Conservation (phyloP, 441 rosid genomes). For the Populus hybrid region DNA sequence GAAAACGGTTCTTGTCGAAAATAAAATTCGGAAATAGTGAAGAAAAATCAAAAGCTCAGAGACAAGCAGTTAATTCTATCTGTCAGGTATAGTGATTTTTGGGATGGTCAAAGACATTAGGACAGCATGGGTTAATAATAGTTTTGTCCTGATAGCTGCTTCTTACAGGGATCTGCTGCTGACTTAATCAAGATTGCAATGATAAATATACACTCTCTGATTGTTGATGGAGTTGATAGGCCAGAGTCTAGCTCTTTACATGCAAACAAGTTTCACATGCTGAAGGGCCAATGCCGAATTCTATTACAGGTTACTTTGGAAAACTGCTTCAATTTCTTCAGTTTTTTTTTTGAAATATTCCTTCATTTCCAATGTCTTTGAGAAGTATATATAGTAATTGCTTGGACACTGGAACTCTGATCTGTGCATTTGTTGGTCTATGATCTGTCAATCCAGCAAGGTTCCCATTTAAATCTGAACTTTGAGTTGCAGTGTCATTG, state of each 20-base stretch:
- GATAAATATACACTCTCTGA: conserved; percentile 62
- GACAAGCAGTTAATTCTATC: conserved; percentile 98
- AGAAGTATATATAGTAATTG: not conserved
- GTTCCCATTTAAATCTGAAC: not conserved
- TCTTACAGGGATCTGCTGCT: conserved; percentile 83
- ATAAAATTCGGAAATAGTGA: conserved; percentile 78
- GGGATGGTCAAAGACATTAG: not conserved
- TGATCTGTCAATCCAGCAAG: not conserved
- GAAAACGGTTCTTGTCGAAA: conserved; percentile 93
- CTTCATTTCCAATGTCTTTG: not conserved
- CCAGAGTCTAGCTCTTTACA: not conserved
- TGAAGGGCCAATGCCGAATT: conserved; percentile 75
- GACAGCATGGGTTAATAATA: not conserved
- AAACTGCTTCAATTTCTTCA: not conserved
- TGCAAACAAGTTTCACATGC: conserved; percentile 18
- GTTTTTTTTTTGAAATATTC: not conserved
- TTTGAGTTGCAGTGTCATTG: conserved; percentile 1
- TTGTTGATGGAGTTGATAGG: conserved; percentile 42
- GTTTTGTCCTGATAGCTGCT: conserved; percentile 21
- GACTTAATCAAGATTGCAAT: conserved; percentile 96
- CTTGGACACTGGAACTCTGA: not conserved
- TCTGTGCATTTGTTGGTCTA: not conserved
- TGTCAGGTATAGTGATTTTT: conserved; percentile 64
- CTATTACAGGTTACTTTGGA: conserved; percentile 71
- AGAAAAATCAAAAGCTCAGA: conserved; percentile 92